Evolutionary conservation across 140 eudicot genomes (phyloP).

Genomic region (Flaveria floridana): DNA sequence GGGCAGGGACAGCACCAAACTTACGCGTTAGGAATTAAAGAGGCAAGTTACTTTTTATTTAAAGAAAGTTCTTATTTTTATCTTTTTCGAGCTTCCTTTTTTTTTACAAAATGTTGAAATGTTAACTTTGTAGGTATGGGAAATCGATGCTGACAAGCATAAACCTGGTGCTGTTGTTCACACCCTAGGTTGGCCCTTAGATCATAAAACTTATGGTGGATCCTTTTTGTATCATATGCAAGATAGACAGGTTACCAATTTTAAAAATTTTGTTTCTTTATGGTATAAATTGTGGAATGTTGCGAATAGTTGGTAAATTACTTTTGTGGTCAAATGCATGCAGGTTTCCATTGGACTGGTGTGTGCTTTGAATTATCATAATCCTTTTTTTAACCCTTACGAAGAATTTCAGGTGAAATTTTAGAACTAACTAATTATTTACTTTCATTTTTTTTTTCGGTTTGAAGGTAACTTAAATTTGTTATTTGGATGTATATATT

Average conservation of each 20-base stretch:
- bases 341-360: constrained; percentile 94
- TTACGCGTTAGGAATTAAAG: constrained; percentile 93
- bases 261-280: not conserved
- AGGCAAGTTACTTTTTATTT: constrained; percentile 50
- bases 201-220: constrained; percentile 89
- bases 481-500: not conserved
- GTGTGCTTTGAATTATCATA: constrained; percentile 87
- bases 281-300: not conserved
- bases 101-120: not conserved
- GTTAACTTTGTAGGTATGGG: constrained; percentile 69
- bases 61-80: constrained; percentile 1
- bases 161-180: constrained; percentile 85
- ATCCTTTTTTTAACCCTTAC: constrained; percentile 88
- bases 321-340: constrained; percentile 11
- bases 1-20: constrained; percentile 94
- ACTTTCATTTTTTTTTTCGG: not conserved
- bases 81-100: not conserved
- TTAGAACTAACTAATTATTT: not conserved
- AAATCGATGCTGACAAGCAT: constrained; percentile 71
- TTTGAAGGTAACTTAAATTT: not conserved
- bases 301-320: not conserved
- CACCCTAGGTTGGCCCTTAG: constrained; percentile 96
- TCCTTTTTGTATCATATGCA: constrained; percentile 95
- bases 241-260: constrained; percentile 65
- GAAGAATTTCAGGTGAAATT: constrained; percentile 87